phyloP scores from a whole-genome alignment of 331 rosid genomes.

The Ulmus americana region DNA sequence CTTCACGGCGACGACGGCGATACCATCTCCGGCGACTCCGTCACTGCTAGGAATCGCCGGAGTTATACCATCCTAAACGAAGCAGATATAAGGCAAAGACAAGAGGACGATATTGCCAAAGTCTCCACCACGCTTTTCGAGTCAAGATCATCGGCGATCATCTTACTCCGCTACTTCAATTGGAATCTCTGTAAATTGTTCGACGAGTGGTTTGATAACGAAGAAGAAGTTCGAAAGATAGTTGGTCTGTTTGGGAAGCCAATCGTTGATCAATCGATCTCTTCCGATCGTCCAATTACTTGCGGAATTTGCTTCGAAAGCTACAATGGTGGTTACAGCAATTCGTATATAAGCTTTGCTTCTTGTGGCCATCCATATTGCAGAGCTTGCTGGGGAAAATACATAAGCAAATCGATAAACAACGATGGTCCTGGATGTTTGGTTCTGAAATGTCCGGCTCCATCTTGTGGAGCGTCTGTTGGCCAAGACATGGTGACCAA shows the following conservation, averaged over 20 bases:
- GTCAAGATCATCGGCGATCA: slow-evolving; percentile 22
- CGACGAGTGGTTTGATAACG: slow-evolving; percentile 37
- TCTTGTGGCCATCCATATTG: slow-evolving; percentile 41
- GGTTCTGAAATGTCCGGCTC: slow-evolving; percentile 21
- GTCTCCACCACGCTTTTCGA: slow-evolving; percentile 16
- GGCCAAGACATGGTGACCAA: slow-evolving; percentile 18
- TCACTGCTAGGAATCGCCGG: not conserved
- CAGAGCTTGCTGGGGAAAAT: slow-evolving; percentile 28
- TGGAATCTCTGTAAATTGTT: slow-evolving; percentile 23
- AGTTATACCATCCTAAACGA: slow-evolving; percentile 20
- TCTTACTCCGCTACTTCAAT: slow-evolving; percentile 24
- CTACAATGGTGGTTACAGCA: not conserved
- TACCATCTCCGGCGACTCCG: not conserved
- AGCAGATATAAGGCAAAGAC: slow-evolving; percentile 23
- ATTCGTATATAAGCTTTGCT: not conserved
- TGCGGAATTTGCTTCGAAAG: slow-evolving; percentile 33
- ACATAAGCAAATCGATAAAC: slow-evolving; percentile 21
- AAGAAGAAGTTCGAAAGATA: slow-evolving; percentile 17
- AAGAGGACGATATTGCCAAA: slow-evolving; percentile 1
- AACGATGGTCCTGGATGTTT: slow-evolving; percentile 27
- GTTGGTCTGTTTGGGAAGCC: slow-evolving; percentile 26
- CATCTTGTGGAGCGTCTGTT: slow-evolving; percentile 19
- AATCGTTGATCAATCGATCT: not conserved
- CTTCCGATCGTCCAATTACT: not conserved
- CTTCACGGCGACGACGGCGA: not conserved